A percentile compares a stretch with the other conserved stretches of the same genome.
phyloP scores from a whole-genome alignment of 108 stramenopile species.

The Skeletonema menzelii region DNA sequence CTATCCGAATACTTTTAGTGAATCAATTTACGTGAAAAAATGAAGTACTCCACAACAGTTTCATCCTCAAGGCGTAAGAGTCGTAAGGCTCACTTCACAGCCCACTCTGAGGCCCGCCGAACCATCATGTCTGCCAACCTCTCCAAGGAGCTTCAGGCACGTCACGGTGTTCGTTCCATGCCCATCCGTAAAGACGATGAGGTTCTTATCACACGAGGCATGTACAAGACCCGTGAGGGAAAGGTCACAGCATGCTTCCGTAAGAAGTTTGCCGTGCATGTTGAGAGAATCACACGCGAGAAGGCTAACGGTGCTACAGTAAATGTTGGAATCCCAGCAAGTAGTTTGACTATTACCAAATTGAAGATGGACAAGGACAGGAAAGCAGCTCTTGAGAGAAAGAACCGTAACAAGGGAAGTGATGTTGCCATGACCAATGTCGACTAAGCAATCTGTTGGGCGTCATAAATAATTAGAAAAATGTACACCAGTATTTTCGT shows the following conservation, averaged over 20 bases:
- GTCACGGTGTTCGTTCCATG: constrained; percentile 98
- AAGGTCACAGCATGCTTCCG: constrained; percentile 96
- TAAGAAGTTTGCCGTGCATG: constrained; percentile 98
- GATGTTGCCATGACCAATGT: constrained; percentile 96
- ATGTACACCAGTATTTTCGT: background rate
- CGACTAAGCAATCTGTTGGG: constrained; percentile 69
- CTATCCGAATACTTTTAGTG: background rate
- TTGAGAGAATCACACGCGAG: constrained; percentile 96
- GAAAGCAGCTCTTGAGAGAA: constrained; percentile 94
- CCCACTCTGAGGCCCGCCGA: constrained; percentile 91
- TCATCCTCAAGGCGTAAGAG: constrained; percentile 95
- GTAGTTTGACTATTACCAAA: constrained; percentile 96
- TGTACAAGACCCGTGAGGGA: constrained; percentile 97
- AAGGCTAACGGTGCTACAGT: constrained; percentile 96
- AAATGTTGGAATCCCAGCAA: constrained; percentile 94
- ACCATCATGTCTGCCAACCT: constrained; percentile 96
- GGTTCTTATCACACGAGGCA: constrained; percentile 95
- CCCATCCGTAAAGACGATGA: constrained; percentile 99
- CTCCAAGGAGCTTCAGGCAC: constrained; percentile 97
- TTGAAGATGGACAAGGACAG: constrained; percentile 99
- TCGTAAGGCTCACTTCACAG: constrained; percentile 99
- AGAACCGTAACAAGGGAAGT: constrained; percentile 80
- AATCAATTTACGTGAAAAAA: constrained; percentile 42
- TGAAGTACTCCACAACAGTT: constrained; percentile 88
- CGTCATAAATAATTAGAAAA: constrained; percentile 6